Percentiles rank a stretch among this genome's conserved stretches.
Conservation (phyloP, 2,329 filamentous ascomycete genomes). For the Hymenoscyphus fructigenus region DNA sequence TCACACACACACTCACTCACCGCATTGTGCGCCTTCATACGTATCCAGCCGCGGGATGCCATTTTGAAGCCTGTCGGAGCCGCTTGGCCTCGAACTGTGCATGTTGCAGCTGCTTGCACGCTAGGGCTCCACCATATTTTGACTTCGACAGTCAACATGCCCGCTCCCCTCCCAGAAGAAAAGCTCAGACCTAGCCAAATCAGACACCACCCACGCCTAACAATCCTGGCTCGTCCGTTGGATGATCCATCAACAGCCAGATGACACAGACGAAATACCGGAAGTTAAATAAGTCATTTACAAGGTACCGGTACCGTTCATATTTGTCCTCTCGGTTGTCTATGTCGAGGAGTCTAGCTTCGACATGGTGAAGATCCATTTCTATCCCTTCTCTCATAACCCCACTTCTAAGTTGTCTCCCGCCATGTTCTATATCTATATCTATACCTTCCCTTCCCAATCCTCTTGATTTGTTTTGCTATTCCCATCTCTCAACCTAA, state of each 20-base stretch:
- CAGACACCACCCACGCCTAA: slow-evolving; percentile 2
- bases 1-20: background rate
- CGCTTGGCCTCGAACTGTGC: slow-evolving; percentile 25
- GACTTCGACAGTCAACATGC: slow-evolving; percentile 34
- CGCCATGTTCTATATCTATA: background rate
- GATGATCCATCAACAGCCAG: slow-evolving; percentile 32
- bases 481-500: background rate
- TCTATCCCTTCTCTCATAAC: slow-evolving; percentile 22
- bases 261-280: slow-evolving; percentile 39
- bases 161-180: slow-evolving; percentile 34
- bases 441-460: slow-evolving; percentile 12
- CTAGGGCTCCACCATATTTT: slow-evolving; percentile 30
- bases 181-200: slow-evolving; percentile 34
- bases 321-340: slow-evolving; percentile 35
- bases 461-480: slow-evolving; percentile 21
- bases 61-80: slow-evolving; percentile 25
- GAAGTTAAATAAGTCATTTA: slow-evolving; percentile 34
- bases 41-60: slow-evolving; percentile 27
- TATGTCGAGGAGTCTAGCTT: slow-evolving; percentile 30
- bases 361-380: slow-evolving; percentile 31
- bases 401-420: slow-evolving; percentile 11
- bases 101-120: slow-evolving; percentile 33
- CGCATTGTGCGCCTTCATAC: slow-evolving; percentile 7
- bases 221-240: slow-evolving; percentile 30
- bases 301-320: slow-evolving; percentile 34